Evolutionary conservation across 2,329 filamentous ascomycete species (phyloP), one percentile per base, ranked within the genome.

Genomic region (Amphichorda felina): DNA sequence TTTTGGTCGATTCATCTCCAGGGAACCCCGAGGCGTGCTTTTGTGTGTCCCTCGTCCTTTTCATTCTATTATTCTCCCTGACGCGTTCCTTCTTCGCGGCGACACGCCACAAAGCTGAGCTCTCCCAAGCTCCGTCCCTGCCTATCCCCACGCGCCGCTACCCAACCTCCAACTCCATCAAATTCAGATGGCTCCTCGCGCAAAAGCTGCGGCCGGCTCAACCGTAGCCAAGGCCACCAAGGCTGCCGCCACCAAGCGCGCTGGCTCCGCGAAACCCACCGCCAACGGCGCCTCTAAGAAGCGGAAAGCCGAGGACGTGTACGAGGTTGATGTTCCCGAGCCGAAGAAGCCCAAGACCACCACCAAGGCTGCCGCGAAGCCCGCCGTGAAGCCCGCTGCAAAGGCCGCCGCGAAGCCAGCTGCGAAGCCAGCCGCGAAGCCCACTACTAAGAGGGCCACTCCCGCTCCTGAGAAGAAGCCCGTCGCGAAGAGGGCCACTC

Each of bases 401-500:
- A 40, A 42, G 36, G 21, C 50, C 5, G n/a, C 30, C n/a, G 31
- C 35, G n/a, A 37, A 32, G 9, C 48, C 51, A 35, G 44, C 47
- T 9, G 40, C 44, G 15, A 30, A 30, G 28, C 7, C 28, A 8
- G 28, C 15, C 28, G 28, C 28, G 28, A 31, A 32, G 36, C 44
- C 54, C 10, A 41, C 63, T 28, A 48, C 60, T 34, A 69, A 70
- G 56, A 40, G 68, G 35, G 60, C 79, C 44, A 78, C 42, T 18
- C 40, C 47, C 22, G n/a, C n/a, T n/a, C n/a, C n/a, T n/a, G n/a
- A n/a, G n/a, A 50, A 45, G 42, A 53, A 54, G 46, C 45, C 49
- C 41, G 40, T 28, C n/a, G 30, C 32, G 77, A 79, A 39, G 72
- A 73, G 45, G 51, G 50, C 60, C 34, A 69, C 70, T 56, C 40